Conservation (phyloP, 495 filamentous ascomycete species). For the Amniculicola lignicola region DNA sequence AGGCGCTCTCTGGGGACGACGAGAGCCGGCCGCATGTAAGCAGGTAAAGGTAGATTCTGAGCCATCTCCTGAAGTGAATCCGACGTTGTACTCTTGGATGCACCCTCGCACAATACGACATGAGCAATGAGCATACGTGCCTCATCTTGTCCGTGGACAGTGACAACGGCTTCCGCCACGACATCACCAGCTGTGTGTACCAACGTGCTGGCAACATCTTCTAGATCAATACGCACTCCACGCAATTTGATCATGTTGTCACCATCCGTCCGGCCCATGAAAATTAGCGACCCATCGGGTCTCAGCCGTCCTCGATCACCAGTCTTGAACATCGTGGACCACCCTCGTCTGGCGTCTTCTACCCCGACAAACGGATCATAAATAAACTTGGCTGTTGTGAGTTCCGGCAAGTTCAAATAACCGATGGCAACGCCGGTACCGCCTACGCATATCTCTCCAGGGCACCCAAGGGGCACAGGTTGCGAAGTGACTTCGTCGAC, state of each 20-base stretch:
- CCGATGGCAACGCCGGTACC: background rate
- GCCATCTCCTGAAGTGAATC: background rate
- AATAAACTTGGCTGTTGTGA: background rate
- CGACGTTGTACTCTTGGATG: background rate
- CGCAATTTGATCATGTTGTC: background rate
- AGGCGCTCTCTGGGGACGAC: background rate
- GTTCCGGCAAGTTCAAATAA: background rate
- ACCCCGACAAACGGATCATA: background rate
- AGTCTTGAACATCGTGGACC: background rate
- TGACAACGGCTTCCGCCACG: background rate
- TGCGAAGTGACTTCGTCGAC: background rate
- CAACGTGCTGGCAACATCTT: background rate
- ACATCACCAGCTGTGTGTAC: background rate
- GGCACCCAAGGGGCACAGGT: background rate
- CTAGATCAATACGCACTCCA: background rate
- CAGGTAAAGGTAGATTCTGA: background rate
- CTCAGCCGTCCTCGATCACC: background rate
- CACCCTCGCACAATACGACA: background rate
- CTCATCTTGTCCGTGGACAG: background rate
- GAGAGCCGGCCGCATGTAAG: background rate
- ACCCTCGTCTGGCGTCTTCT: background rate
- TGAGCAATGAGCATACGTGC: background rate
- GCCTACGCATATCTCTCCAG: background rate
- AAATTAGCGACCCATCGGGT: background rate
- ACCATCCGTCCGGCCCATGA: background rate